Evolutionary conservation across 2,329 filamentous ascomycete species (phyloP).

Genomic region (Sphaerulina musiva): DNA sequence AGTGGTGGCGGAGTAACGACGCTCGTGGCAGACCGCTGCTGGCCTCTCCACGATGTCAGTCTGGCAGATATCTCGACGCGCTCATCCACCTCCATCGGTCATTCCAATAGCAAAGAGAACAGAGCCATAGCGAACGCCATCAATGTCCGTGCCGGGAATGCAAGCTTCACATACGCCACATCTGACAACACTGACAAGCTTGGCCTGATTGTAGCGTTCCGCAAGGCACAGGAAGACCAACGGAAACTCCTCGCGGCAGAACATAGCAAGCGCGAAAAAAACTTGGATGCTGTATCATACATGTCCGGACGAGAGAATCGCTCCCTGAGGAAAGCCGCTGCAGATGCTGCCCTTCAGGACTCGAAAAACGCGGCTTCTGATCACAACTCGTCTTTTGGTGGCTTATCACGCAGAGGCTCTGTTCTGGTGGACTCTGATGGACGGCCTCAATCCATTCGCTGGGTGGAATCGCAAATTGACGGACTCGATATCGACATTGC

Average conservation of each 20-base stretch:
- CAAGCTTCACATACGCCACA: constrained; percentile 90
- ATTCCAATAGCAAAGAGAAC: constrained; percentile 44
- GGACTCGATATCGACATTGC: constrained; percentile 95
- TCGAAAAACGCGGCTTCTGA: constrained; percentile 31
- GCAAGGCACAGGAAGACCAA: constrained; percentile 87
- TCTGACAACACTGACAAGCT: constrained; percentile 67
- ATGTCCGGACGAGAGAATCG: constrained; percentile 31
- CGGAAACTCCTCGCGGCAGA: constrained; percentile 79
- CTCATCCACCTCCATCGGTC: constrained; percentile 19
- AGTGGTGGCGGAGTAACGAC: constrained; percentile 43
- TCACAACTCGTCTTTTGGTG: constrained; percentile 10
- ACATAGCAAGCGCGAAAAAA: constrained; percentile 75
- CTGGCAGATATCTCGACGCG: constrained; percentile 71
- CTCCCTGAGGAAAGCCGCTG: constrained; percentile 54
- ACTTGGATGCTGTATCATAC: constrained; percentile 29
- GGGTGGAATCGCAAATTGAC: constrained; percentile 92
- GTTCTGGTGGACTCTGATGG: constrained; percentile 94
- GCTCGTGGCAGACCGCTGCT: constrained; percentile 87
- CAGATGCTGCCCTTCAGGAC: constrained; percentile 36
- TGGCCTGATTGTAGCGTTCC: constrained; percentile 76
- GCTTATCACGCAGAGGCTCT: constrained; percentile 28
- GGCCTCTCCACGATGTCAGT: constrained; percentile 86
- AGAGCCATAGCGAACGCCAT: constrained; percentile 66
- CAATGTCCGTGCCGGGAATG: constrained; percentile 80
- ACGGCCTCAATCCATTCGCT: constrained; percentile 90